Evolutionary conservation across 495 filamentous ascomycete species (phyloP), one percentile per base, ranked within the genome.

Genomic region (Trichoderma erinaceum): DNA sequence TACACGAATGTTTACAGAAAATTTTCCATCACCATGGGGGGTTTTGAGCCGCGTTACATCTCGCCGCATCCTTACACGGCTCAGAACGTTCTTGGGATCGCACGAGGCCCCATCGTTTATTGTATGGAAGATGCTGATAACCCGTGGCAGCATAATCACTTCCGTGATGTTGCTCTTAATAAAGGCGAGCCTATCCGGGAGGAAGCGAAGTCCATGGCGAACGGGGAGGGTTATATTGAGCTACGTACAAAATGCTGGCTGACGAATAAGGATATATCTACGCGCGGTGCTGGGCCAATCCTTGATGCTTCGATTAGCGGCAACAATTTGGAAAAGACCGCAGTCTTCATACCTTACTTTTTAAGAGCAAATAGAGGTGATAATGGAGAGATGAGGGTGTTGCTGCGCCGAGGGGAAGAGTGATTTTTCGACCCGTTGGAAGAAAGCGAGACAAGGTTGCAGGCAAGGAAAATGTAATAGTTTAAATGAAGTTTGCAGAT

Each of bases 111-210:
- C 4, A 73, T 87, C 48, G 77, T 87, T 13, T 88, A 86, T 74
- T 88, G 84, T 70, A 78, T 84, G 18, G 85, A 86, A 68, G 84
- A 86, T 68, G 66, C 77, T 46, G 84, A 87, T 71, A 86, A 87
- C 70, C 70, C 79, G n/a, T 86, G 85, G 81, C 84, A 85, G 68
- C 66, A 78, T 38, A 75, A 84, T 70, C 85, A 87, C 75, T 86
- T 86, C 76, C 84, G 84, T 76, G 78, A 79, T 41, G 70, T 82
- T 44, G 78, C 76, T 46, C 74, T 82, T 66, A 63, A 73, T 41
- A 69, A 76, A 43, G 76, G 76, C 65, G 73, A 74, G 52, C 72
- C 71, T n/a, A 72, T 77, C 21, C 68, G 61, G 25, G 79, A 78
- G 52, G 71, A 75, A 63, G 70, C 73, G 43, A 72, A 77, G 23